A percentile compares a stretch with the other conserved stretches of the same genome.
Conservation (phyloP, 192 early-diverging fungal species). For the Phycomyces nitens region DNA sequence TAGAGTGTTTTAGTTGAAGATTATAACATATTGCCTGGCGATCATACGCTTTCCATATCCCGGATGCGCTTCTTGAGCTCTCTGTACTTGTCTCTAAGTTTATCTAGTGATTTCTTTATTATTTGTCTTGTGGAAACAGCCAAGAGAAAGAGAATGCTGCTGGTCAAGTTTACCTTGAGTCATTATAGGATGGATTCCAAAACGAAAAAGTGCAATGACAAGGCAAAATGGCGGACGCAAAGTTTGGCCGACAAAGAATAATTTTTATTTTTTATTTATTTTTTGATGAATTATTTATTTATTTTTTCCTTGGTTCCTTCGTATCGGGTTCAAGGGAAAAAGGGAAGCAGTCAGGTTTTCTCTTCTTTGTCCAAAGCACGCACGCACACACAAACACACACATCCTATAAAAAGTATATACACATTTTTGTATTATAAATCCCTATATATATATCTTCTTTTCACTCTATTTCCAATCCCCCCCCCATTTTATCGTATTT, state of each 20-base stretch:
- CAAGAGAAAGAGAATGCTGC: neutral
- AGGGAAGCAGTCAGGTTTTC: neutral
- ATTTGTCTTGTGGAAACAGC: neutral
- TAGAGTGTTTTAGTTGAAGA: neutral
- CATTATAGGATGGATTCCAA: too few species aligned
- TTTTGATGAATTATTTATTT: neutral
- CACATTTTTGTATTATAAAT: too few species aligned
- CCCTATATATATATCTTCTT: too few species aligned
- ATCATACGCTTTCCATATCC: conserved; percentile 47
- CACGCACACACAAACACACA: too few species aligned
- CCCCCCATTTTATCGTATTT: too few species aligned
- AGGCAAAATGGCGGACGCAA: too few species aligned
- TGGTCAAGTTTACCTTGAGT: too few species aligned
- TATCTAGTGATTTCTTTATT: neutral
- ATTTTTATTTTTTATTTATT: neutral
- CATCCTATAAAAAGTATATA: too few species aligned
- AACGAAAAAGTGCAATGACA: too few species aligned
- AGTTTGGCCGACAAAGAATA: too few species aligned
- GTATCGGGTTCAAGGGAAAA: neutral
- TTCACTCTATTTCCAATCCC: too few species aligned
- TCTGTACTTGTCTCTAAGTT: conserved; percentile 40
- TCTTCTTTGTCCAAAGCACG: too few species aligned
- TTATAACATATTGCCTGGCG: neutral
- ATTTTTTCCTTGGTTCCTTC: neutral
- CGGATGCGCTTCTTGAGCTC: conserved; percentile 49